phyloP scores from a whole-genome alignment of 495 filamentous ascomycete genomes.

The Trichocladium uniseriatum region DNA sequence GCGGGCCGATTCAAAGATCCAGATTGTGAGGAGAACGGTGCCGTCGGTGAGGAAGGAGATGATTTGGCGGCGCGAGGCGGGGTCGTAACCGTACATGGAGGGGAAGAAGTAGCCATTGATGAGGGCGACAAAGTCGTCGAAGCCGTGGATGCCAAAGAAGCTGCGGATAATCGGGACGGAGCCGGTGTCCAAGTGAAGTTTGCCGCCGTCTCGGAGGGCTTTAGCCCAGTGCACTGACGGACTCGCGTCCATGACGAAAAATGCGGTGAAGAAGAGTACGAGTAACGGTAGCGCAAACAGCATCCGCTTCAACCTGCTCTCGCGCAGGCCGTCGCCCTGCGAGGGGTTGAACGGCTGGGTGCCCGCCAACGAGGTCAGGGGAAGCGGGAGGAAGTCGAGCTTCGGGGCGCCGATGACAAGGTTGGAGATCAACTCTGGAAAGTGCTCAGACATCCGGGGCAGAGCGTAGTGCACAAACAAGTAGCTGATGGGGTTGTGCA shows the following conservation, averaged over 20 bases:
- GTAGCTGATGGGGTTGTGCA: neutral
- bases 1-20: constrained; percentile 16
- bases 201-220: neutral
- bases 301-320: constrained; percentile 13
- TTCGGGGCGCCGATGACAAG: constrained; percentile 5
- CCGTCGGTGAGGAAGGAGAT: constrained; percentile 17
- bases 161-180: neutral
- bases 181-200: neutral
- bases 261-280: neutral
- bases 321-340: constrained; percentile 8
- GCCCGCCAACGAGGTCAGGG: constrained; percentile 6
- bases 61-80: constrained; percentile 7
- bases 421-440: constrained; percentile 2
- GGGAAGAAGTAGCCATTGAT: constrained; percentile 20
- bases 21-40: constrained; percentile 12
- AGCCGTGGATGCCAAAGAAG: neutral
- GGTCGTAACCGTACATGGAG: constrained; percentile 11
- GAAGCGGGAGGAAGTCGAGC: constrained; percentile 15
- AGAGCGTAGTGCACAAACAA: constrained; percentile 4
- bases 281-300: constrained; percentile 8
- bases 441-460: constrained; percentile 3
- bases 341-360: constrained; percentile 15
- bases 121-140: constrained; percentile 1
- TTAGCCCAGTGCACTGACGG: neutral
- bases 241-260: neutral